phyloP scores from a whole-genome alignment of 371 early-diverging fungal species.

The Mortierella sp. region DNA sequence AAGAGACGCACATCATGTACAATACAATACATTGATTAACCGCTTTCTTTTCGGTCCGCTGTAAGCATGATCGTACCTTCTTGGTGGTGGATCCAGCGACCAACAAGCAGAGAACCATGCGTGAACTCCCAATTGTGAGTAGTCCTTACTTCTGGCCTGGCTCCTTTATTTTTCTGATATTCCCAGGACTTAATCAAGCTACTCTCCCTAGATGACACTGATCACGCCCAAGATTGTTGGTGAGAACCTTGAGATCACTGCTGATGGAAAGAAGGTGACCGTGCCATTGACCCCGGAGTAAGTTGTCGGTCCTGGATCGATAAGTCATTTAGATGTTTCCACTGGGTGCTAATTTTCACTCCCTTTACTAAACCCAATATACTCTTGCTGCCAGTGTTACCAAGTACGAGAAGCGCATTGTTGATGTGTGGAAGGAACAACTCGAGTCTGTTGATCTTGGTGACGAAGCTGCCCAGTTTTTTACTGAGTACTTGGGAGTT shows the following conservation, averaged over 20 bases:
- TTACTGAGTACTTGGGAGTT: slow-evolving; percentile 36
- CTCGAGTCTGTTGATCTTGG: slow-evolving; percentile 40
- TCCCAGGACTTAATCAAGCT: background rate
- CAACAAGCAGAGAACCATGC: slow-evolving; percentile 44
- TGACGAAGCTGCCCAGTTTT: slow-evolving; percentile 45
- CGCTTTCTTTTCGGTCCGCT: background rate
- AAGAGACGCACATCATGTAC: no score
- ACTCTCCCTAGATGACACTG: slow-evolving; percentile 27
- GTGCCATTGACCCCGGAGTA: slow-evolving; percentile 50
- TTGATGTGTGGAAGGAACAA: slow-evolving; percentile 24
- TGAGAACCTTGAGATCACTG: slow-evolving; percentile 35
- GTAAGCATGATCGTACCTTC: slow-evolving; percentile 44
- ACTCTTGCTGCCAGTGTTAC: slow-evolving; percentile 12
- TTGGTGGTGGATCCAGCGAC: slow-evolving; percentile 35
- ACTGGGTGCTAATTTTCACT: no score
- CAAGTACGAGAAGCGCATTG: slow-evolving; percentile 32
- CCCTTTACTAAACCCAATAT: background rate
- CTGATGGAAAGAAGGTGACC: slow-evolving; percentile 34
- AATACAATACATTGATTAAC: no score
- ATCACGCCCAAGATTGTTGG: slow-evolving; percentile 35
- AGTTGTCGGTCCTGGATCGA: background rate
- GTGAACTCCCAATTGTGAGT: slow-evolving; percentile 37
- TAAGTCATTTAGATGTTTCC: no score
- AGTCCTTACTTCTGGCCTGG: background rate
- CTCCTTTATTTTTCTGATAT: background rate